A percentile compares a stretch with the other conserved stretches of the same genome.
Evolutionary conservation across 768 basidiomycete genomes (phyloP).

Genomic region (Trametopsis cervina): DNA sequence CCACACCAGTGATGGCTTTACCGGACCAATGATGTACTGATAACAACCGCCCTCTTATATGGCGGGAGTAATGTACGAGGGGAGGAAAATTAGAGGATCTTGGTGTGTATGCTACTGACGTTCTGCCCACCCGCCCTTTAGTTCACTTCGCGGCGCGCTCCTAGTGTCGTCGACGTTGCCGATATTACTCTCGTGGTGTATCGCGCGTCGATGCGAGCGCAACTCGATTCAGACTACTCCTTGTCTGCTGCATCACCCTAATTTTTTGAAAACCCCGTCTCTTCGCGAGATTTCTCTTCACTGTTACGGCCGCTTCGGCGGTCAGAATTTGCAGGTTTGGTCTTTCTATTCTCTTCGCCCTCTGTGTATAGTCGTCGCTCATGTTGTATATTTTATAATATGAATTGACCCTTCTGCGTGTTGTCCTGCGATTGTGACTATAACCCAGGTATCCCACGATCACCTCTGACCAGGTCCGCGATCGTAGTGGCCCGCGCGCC

Average conservation of each 20-base stretch:
- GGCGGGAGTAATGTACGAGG: slow-evolving; percentile 7
- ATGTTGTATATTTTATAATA: too few species aligned
- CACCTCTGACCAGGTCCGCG: too few species aligned
- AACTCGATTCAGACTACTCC: slow-evolving; percentile 19
- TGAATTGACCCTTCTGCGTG: too few species aligned
- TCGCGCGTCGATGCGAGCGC: slow-evolving; percentile 3
- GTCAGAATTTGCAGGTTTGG: not conserved
- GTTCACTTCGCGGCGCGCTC: slow-evolving; percentile 18
- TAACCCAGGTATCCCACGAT: too few species aligned
- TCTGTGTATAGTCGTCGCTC: too few species aligned
- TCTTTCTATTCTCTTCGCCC: too few species aligned
- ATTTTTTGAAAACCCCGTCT: slow-evolving; percentile 6
- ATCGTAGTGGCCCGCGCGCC: too few species aligned
- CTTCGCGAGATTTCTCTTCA: not conserved
- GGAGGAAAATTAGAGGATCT: not conserved
- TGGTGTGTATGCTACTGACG: slow-evolving; percentile 2
- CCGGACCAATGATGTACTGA: too few species aligned
- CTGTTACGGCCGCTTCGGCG: not conserved
- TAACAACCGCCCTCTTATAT: slow-evolving; percentile 4
- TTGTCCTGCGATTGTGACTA: too few species aligned
- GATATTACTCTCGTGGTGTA: not conserved
- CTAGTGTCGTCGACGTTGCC: not conserved
- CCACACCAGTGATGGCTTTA: too few species aligned
- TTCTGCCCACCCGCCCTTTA: slow-evolving; percentile 21
- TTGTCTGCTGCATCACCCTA: slow-evolving; percentile 10